phyloP scores from a whole-genome alignment of 1,284 basidiomycete species.

The Apiotrichum gamsii region DNA sequence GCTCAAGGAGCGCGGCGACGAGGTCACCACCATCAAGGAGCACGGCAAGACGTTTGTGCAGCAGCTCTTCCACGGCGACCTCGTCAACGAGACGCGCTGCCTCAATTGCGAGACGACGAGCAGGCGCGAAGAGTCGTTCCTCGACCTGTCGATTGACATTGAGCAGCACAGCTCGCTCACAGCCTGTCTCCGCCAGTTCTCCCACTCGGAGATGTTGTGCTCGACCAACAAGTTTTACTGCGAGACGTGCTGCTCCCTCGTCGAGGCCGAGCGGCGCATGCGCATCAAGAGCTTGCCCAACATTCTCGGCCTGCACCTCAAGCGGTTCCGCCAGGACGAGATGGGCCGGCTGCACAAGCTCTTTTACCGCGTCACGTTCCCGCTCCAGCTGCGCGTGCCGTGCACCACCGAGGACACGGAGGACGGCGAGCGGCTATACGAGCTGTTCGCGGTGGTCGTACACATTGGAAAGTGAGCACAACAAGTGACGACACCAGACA shows the following conservation, averaged over 20 bases:
- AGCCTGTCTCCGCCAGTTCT: slow-evolving; percentile 90
- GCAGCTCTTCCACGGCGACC: slow-evolving; percentile 80
- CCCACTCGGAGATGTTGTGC: slow-evolving; percentile 95
- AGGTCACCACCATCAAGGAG: slow-evolving; percentile 23
- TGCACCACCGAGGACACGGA: slow-evolving; percentile 92
- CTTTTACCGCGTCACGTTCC: slow-evolving; percentile 92
- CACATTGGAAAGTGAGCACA: slow-evolving; percentile 86
- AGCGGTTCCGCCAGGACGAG: slow-evolving; percentile 95
- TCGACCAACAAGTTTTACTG: slow-evolving; percentile 99
- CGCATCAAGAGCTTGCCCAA: slow-evolving; percentile 95
- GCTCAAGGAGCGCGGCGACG: slow-evolving; percentile 25
- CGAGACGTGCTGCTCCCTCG: slow-evolving; percentile 89
- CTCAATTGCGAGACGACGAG: slow-evolving; percentile 98
- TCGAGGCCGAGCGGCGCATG: slow-evolving; percentile 98
- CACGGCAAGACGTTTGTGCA: slow-evolving; percentile 73
- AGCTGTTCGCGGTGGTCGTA: slow-evolving; percentile 91
- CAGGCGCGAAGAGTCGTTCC: slow-evolving; percentile 88
- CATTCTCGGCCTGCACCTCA: slow-evolving; percentile 87
- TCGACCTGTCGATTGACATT: slow-evolving; percentile 96
- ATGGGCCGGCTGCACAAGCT: slow-evolving; percentile 85
- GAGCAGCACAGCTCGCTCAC: slow-evolving; percentile 95
- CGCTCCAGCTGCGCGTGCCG: slow-evolving; percentile 85
- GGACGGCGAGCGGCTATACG: slow-evolving; percentile 78
- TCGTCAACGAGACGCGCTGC: slow-evolving; percentile 96
- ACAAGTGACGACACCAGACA: background rate